Evolutionary conservation across 805 yeast genomes (phyloP), one percentile per base, ranked within the genome.

Genomic region (Monosporozyma servazzii): DNA sequence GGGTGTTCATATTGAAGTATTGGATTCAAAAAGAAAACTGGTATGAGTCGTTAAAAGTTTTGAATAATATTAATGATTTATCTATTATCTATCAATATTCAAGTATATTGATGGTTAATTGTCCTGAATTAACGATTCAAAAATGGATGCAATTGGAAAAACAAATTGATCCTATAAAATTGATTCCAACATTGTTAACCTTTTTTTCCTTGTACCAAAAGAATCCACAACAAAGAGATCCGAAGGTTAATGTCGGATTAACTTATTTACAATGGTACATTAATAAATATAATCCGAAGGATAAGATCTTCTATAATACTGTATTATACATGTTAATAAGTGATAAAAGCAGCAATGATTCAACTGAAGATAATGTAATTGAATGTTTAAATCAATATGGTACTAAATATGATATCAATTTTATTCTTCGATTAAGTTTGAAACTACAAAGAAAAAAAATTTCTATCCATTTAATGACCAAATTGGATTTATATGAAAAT

Each of bases 111-210:
- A 64, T 93, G 48, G 71, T 81, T 2, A 86, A 86, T 58, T 68
- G 77, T 13, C 90, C 99, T 0, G 71, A 71, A 29, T 76, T 74
- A 11, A 88, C 96, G 0, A 80, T 87, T 1, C 84, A 83, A 48
- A 74, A 86, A 0, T 93, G 97, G 97, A 76, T 86, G 60, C 75
- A 72, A 48, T 60, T 73, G 0, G 44, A 21, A 41, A 69, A 68
- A 25, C 59, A 62, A 7, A 56, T 91, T 2, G 79, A 86, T 52
- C 82, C 84, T 47, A 75, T 77, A 13, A 79, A 75, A 53, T 71
- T 93, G 21, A 66, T 93, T 2, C 95, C 96, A 2, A 82, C 96
- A 0, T 70, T 91, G 11, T 65, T 89, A 54, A 76, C 82, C 0
- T 88, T 85, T 66, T 81, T 82, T 59, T 77, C 80, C 40, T 74